Evolutionary conservation across 192 early-diverging fungal species (phyloP), one percentile per base, ranked within the genome.

Genomic region (Funneliformis geosporum): DNA sequence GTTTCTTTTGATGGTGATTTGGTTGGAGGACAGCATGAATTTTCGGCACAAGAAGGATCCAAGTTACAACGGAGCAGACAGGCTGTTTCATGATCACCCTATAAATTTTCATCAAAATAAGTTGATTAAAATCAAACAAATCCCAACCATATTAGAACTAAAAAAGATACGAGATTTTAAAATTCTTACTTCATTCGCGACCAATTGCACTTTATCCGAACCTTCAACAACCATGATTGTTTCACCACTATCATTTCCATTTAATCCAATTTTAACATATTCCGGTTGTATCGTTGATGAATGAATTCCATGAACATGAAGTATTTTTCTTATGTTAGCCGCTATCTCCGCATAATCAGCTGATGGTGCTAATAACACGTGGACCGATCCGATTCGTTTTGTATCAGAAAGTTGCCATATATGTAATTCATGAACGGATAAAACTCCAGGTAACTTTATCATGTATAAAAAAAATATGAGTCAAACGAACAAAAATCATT

Each of bases 211-310:
- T 68, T 40, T 21, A n/a, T 0, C 46, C 4, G 25, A 47, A 47
- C 14, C 33, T 47, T 23, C 46, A 16, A 47, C 18, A 10, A 73
- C 71, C 42, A 73, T 43, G 16, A 73, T 18, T 33, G 4, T 27
- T n/a, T 50, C n/a, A 18, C 39, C 60, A 23, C n/a, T 16, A 25
- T 25, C 73, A 27, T 33, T 81, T 14, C 8, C 25, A 21, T 80
- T 55, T 42, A 38, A 9, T 75, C 25, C 65, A 44, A 66, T 4
- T 9, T 86, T 78, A 5, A 92, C 86, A 87, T 95, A 96, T 84
- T 98, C 96, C 18, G 95, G 95, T 84, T 98, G 96, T 60, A 98
- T 92, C 3, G 96, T 97, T 1, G 93, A 93, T 27, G 93, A 93
- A 80, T 98, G 96, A 46, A 98, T 86, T 16, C 96, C 96, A 74